Base-by-base conservation (phyloP, 306 rosid genomes). In the Gleditsia sinensis region DNA sequence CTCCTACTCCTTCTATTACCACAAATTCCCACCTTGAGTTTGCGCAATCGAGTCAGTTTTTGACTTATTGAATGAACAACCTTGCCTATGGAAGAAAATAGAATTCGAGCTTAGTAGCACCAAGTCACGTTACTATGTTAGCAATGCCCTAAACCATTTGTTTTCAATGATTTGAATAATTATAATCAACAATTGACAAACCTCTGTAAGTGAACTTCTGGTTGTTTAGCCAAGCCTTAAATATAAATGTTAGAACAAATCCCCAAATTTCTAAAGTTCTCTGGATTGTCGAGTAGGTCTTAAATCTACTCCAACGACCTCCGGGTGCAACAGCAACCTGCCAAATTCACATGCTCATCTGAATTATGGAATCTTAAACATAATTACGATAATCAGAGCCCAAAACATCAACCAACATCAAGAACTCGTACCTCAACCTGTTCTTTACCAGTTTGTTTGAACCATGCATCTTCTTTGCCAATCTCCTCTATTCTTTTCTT, bases 251-350 rank as follows among this genome's bases (percentile, higher is more conserved):
- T 40, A 94, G n/a, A 84, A 94, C 99, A 82, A 88, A 94, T 81
- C 99, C 99, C 99, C 99, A 94, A 78, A 94, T 94, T 80, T 94
- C 99, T 84, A 94, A 72, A 45, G 96, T 92, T 80, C 99, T 90
- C 85, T 94, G 99, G 33, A 94, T 90, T 17, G 94, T 94, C 8
- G 99, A 94, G 85, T 94, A 94, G 40, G 99, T 90, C 88, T 92
- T 94, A 75, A 94, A 94, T 79, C 97, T 87, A 77, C 86, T 88
- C 99, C 99, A 94, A 16, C 97, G 96, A 69, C 99, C 99, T 62
- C 99, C 97, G 54, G 99, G 97, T 11, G 93, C 82, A 80, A 86
- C 93, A 16, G 97, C 90, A 73, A 94, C 99, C 98, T 94, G 81
- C 66, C 77, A 63, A 76, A 78, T 24, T 54, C 76, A 54, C 51